These are phyloP conservation scores for Cerioporus squamosus DNA, from an alignment of 1,284 basidiomycete species.

Conservation along the genomic window DNA sequence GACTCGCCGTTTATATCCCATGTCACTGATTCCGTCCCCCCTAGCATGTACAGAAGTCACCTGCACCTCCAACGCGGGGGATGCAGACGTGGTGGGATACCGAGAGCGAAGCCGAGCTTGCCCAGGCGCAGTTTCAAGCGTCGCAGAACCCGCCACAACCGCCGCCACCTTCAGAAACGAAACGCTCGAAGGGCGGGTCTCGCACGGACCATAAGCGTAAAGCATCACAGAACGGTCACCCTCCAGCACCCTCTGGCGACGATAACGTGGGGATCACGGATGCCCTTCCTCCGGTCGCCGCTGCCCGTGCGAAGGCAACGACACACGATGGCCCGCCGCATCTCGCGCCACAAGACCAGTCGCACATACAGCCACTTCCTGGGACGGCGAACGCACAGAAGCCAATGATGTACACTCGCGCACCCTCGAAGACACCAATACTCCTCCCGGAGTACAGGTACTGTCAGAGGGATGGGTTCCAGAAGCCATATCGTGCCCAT, in stretches of 20 bases:
- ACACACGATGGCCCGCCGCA: too few species aligned
- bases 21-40: neutral
- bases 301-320: slow-evolving; percentile 17
- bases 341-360: slow-evolving; percentile 3
- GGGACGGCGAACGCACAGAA: slow-evolving; percentile 8
- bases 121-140: slow-evolving; percentile 23
- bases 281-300: slow-evolving; percentile 30
- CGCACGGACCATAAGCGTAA: neutral
- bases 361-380: slow-evolving; percentile 11
- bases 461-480: slow-evolving; percentile 56
- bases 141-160: slow-evolving; percentile 4
- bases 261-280: slow-evolving; percentile 30
- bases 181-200: neutral
- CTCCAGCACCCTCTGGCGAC: slow-evolving; percentile 9
- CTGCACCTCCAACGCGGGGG: slow-evolving; percentile 28
- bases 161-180: neutral
- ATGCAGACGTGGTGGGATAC: slow-evolving; percentile 33
- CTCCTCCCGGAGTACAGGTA: slow-evolving; percentile 62
- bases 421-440: slow-evolving; percentile 50
- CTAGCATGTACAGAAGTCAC: slow-evolving; percentile 37
- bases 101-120: slow-evolving; percentile 27
- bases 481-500: slow-evolving; percentile 75
- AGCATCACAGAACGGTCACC: slow-evolving; percentile 2
- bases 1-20: neutral
- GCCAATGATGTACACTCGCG: slow-evolving; percentile 38